Percentiles rank a stretch among this genome's conserved stretches.
Evolutionary conservation across 805 yeast genomes (phyloP).

Genomic region (Grigorovia transvaalensis): DNA sequence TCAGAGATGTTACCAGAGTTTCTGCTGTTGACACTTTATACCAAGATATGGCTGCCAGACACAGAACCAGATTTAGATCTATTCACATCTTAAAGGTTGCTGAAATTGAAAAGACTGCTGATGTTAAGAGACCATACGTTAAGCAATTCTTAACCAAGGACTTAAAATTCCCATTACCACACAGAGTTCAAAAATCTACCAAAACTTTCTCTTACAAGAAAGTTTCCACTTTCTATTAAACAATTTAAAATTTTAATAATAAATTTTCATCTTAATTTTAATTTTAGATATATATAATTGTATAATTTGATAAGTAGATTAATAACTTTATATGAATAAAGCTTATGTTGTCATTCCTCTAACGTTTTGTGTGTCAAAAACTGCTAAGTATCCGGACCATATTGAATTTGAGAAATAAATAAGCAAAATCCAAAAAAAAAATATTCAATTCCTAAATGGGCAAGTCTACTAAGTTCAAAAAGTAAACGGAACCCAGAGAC

Average conservation of each 20-base stretch:
- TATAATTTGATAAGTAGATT: constrained; percentile 24
- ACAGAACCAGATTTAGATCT: constrained; percentile 99
- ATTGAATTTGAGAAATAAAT: no score
- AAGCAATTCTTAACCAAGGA: constrained; percentile 92
- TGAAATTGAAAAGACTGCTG: constrained; percentile 94
- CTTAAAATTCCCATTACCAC: constrained; percentile 99
- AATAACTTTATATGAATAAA: constrained; percentile 5
- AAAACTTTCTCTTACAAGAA: constrained; percentile 82
- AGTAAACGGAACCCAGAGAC: not conserved
- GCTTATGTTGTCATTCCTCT: not conserved
- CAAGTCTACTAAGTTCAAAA: no score
- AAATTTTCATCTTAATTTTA: not conserved
- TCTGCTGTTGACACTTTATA: constrained; percentile 97
- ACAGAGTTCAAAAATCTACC: constrained; percentile 91
- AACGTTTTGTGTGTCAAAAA: not conserved
- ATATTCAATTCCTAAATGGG: not conserved
- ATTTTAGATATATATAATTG: constrained; percentile 10
- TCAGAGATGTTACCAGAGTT: constrained; percentile 98
- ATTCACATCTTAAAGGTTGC: constrained; percentile 99
- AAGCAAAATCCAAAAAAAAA: no score
- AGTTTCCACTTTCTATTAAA: constrained; percentile 96
- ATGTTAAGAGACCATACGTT: constrained; percentile 98
- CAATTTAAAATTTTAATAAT: constrained; percentile 7
- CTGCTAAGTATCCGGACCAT: no score
- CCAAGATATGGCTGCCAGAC: constrained; percentile 99